These are phyloP conservation scores for Chlorella vulgaris DNA, from an alignment of 139 green algal species.

Conservation along the genomic window DNA sequence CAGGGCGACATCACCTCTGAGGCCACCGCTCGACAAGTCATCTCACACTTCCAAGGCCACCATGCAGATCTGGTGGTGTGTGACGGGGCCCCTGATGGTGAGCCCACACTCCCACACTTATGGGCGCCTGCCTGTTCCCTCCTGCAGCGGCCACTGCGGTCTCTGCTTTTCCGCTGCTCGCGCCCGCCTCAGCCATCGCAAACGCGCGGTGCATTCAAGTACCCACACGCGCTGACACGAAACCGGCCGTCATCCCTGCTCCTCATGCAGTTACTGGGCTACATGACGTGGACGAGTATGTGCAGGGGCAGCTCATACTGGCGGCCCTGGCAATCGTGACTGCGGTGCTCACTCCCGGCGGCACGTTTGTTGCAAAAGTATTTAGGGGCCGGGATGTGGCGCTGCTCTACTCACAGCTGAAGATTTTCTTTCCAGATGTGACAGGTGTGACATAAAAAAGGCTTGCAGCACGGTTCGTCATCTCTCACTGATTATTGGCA, in stretches of 20 bases:
- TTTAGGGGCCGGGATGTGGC: conserved; percentile 91
- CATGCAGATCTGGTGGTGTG: conserved; percentile 94
- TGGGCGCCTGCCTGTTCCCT: too few relatives aligned
- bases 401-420: conserved; percentile 93
- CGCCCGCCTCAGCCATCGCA: too few relatives aligned
- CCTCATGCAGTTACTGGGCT: conserved; percentile 89
- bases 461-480: too few relatives aligned
- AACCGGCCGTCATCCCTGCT: background rate
- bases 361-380: conserved; percentile 94
- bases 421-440: conserved; percentile 91
- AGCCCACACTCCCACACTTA: background rate
- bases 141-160: too few relatives aligned
- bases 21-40: conserved; percentile 68
- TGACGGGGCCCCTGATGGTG: conserved; percentile 94
- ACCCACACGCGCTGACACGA: background rate
- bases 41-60: conserved; percentile 86
- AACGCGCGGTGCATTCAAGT: too few relatives aligned
- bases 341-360: conserved; percentile 80
- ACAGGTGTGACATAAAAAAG: conserved; percentile 30
- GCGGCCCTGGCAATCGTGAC: conserved; percentile 88
- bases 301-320: conserved; percentile 94
- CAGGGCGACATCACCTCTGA: conserved; percentile 92
- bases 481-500: too few relatives aligned
- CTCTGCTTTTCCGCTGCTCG: too few relatives aligned
- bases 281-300: conserved; percentile 99